phyloP scores from a whole-genome alignment of 2,329 filamentous ascomycete species.

The Arthroderma sp. region DNA sequence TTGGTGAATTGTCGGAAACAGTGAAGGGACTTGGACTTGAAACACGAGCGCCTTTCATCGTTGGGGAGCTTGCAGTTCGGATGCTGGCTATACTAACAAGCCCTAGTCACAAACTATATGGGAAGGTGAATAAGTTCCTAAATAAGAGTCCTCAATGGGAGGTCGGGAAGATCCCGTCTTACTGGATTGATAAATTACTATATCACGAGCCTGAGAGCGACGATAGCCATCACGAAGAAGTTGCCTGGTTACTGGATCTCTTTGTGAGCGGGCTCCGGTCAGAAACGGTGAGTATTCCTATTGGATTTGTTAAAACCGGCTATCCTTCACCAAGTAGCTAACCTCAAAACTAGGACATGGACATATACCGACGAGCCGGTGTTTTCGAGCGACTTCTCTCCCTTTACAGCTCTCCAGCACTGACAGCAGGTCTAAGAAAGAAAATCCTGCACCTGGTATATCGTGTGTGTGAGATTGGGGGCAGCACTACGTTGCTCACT shows the following conservation, averaged over 20 bases:
- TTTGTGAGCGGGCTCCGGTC: conserved; percentile 52
- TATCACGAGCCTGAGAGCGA: conserved; percentile 62
- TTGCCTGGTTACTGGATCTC: conserved; percentile 61
- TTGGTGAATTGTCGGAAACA: conserved; percentile 71
- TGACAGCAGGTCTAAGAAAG: conserved; percentile 47
- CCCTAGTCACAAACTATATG: conserved; percentile 71
- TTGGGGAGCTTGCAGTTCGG: conserved; percentile 62
- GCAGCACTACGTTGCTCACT: conserved; percentile 69
- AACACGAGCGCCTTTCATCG: conserved; percentile 56
- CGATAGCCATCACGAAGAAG: conserved; percentile 59
- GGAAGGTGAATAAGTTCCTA: conserved; percentile 75
- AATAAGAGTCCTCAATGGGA: conserved; percentile 68
- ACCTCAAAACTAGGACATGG: conserved; percentile 30
- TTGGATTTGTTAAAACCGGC: background rate
- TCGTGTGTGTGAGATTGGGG: conserved; percentile 55
- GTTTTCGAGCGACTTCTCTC: conserved; percentile 66
- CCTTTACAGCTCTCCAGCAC: conserved; percentile 55
- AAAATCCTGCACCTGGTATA: conserved; percentile 53
- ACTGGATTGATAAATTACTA: conserved; percentile 58
- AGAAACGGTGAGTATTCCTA: conserved; percentile 37
- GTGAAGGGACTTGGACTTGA: conserved; percentile 43
- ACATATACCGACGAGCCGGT: conserved; percentile 42
- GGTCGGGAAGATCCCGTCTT: conserved; percentile 41
- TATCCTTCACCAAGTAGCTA: background rate
- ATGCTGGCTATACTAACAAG: conserved; percentile 59